These are phyloP conservation scores for Kernera saxatilis DNA, from an alignment of 345 rosid genomes.

Conservation along the genomic window DNA sequence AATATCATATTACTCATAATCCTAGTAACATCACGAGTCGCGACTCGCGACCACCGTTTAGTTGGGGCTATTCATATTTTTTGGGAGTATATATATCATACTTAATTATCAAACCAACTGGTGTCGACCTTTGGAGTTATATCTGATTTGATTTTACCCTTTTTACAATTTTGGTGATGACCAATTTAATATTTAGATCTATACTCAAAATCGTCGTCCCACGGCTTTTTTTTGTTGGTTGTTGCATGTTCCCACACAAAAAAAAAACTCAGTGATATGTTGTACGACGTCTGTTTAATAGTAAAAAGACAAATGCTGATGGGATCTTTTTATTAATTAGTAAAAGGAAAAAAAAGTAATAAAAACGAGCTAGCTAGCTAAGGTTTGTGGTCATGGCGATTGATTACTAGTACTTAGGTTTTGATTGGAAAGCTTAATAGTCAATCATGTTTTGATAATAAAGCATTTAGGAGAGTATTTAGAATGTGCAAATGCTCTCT, in stretches of 20 bases:
- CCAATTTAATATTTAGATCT: neutral
- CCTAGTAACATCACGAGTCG: neutral
- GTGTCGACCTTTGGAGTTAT: slow-evolving; percentile 4
- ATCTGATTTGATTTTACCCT: neutral
- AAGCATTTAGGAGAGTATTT: no score
- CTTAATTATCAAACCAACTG: slow-evolving; percentile 14
- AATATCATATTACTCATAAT: no score
- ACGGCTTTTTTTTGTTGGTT: neutral
- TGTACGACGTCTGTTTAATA: neutral
- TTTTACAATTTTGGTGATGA: neutral
- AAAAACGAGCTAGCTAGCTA: neutral
- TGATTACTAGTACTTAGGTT: no score
- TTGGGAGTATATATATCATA: neutral
- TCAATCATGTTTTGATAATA: no score
- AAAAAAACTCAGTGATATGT: neutral
- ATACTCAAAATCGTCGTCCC: neutral
- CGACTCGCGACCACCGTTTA: neutral
- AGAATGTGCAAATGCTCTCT: no score
- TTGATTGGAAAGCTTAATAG: no score
- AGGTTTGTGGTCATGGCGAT: slow-evolving; percentile 11
- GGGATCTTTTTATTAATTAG: neutral
- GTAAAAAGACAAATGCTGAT: slow-evolving; percentile 15
- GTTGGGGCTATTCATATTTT: neutral
- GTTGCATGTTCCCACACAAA: no score
- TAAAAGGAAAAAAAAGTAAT: neutral